Conservation (phyloP, 306 rosid genomes). For the Rosa chinensis region DNA sequence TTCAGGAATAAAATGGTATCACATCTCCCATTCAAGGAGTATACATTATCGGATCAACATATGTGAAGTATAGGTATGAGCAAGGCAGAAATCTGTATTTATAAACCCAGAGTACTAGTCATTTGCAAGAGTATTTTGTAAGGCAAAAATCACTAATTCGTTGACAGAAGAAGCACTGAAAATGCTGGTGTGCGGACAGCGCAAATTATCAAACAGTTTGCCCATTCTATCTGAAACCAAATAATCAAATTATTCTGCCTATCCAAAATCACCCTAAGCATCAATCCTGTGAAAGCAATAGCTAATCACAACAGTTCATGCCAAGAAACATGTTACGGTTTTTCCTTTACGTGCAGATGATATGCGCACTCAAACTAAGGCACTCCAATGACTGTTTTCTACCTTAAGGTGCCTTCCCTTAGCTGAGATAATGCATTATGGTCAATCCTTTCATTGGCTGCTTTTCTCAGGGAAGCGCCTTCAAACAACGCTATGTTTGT, state of each 20-base stretch:
- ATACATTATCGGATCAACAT: neutral
- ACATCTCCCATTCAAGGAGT: too few relatives aligned
- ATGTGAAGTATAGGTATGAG: neutral
- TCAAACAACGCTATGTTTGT: constrained; percentile 15
- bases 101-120: neutral
- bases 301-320: neutral
- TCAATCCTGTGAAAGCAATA: neutral
- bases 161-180: neutral
- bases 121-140: neutral
- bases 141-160: neutral
- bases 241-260: neutral
- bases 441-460: neutral
- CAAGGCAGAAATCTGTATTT: neutral
- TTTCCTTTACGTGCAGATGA: neutral
- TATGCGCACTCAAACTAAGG: neutral
- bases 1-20: too few relatives aligned
- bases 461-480: neutral
- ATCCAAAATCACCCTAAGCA: neutral
- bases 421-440: neutral
- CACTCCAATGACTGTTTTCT: constrained; percentile 14
- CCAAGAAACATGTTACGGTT: neutral
- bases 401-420: constrained; percentile 24
- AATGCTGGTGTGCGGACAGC: neutral
- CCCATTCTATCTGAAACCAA: neutral
- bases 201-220: neutral